These are phyloP conservation scores for Sugiyamaella boreocaroliniensis DNA, from an alignment of 805 yeast genomes.

Conservation along the genomic window DNA sequence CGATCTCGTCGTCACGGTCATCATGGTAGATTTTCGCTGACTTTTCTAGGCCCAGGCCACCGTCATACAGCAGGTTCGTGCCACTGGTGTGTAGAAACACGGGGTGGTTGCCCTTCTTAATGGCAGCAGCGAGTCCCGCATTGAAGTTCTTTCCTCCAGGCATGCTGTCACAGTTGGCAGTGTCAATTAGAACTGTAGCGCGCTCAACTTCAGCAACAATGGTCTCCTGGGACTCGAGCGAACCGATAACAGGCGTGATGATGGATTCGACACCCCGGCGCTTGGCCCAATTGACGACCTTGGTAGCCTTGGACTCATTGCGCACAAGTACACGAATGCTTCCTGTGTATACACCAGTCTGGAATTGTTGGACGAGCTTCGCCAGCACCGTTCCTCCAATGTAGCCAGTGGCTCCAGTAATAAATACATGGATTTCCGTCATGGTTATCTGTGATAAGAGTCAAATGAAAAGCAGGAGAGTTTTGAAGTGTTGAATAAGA, in stretches of 20 bases:
- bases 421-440: slow-evolving; percentile 6
- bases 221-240: background rate
- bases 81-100: slow-evolving; percentile 17
- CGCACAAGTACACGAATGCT: slow-evolving; percentile 11
- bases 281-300: slow-evolving; percentile 15
- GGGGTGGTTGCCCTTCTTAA: slow-evolving; percentile 5
- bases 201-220: slow-evolving; percentile 6
- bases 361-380: slow-evolving; percentile 2
- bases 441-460: background rate
- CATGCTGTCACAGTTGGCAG: slow-evolving; percentile 15
- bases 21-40: slow-evolving; percentile 12
- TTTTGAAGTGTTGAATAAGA: background rate
- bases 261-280: slow-evolving; percentile 6
- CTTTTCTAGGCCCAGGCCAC: slow-evolving; percentile 7
- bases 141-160: slow-evolving; percentile 8
- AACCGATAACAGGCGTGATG: background rate
- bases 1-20: slow-evolving; percentile 9
- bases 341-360: background rate
- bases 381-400: slow-evolving; percentile 17
- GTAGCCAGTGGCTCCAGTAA: slow-evolving; percentile 18
- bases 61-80: slow-evolving; percentile 12
- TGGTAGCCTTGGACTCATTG: slow-evolving; percentile 7
- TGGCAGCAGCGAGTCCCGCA: slow-evolving; percentile 8
- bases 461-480: too few relatives aligned
- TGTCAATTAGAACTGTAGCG: slow-evolving; percentile 12